Evolutionary conservation across 495 filamentous ascomycete species (phyloP), one percentile per base, ranked within the genome.

Genomic region (Tuber aestivum): DNA sequence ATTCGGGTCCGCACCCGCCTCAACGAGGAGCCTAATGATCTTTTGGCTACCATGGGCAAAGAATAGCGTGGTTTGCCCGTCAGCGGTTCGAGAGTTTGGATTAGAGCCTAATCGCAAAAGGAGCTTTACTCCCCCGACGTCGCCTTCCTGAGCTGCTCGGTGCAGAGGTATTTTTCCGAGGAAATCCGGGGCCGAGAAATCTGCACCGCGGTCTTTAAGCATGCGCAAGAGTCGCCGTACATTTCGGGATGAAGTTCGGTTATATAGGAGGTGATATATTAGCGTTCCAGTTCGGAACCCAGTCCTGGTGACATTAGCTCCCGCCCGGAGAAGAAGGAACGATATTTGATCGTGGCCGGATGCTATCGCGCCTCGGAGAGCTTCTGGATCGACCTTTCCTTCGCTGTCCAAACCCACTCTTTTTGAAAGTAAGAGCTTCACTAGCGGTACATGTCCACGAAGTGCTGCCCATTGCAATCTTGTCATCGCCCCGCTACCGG

Each of bases 381-480:
- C 50, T 61, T 61, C 50, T 3, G 50, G 50, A n/a, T 61, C 50
- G 9, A 61, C 50, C n/a, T 61, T 61, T 61, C 50, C n/a, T 32
- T 61, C 50, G n/a, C 50, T 61, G 14, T 32, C 50, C 27, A 61
- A 61, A n/a, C 50, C 50, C 50, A 16, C 27, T 16, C 50, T 61
- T 32, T 61, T 61, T 61, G 50, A 61, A 32, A 61, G 50, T n/a
- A 61, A 61, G n/a, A 61, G n/a, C 27, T 61, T 61, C n/a, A 61
- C 50, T 32, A 61, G 50, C n/a, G 50, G 50, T 32, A 61, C n/a
- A 61, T 61, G n/a, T 12, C 50, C 50, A 8, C 50, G 50, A 61
- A 61, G 50, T 16, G 50, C 50, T 32, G 50, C 50, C 50, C 50
- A 61, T 32, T 61, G 50, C 50, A 61, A n/a, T 61, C n/a, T 32